Evolutionary conservation across 345 rosid genomes (phyloP).

Genomic region (Arabidopsis thaliana): TAIR10.1 NC_003070.9:26735001-26735500

Average conservation of each 20-base stretch:
- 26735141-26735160: constrained; percentile 10
- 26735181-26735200: background rate
- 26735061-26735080: constrained; percentile 32
- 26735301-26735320: background rate
- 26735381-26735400: background rate
- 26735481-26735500: background rate
- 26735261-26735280: too few relatives aligned
- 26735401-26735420: background rate
- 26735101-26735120: constrained; percentile 30
- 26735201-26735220: background rate
- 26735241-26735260: background rate
- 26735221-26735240: background rate
- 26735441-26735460: background rate
- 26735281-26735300: background rate
- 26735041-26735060: constrained; percentile 43
- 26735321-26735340: background rate
- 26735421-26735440: background rate
- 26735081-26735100: constrained; percentile 14
- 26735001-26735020: constrained; percentile 35
- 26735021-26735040: constrained; percentile 32
- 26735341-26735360: background rate
- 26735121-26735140: constrained; percentile 24
- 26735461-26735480: background rate
- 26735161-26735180: background rate
- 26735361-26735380: background rate